Percentiles rank a stretch among this genome's conserved stretches.
These are phyloP conservation scores for Alternaria sp. DNA, from an alignment of 2,329 filamentous ascomycete species.

Conservation along the genomic window DNA sequence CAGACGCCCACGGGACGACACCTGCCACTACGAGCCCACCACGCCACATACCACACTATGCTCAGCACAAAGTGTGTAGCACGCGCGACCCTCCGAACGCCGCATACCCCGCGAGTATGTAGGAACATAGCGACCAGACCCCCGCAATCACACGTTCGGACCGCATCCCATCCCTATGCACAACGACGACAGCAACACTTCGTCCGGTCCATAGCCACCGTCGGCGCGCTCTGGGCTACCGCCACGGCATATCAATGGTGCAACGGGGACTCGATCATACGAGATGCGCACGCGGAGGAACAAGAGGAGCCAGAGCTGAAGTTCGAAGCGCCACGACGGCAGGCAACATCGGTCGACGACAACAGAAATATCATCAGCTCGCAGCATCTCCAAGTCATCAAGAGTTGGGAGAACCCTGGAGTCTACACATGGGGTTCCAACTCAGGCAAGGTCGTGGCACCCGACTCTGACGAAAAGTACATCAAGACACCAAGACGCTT, in stretches of 20 bases:
- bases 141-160: constrained; percentile 27
- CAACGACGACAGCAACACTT: constrained; percentile 55
- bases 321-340: constrained; percentile 70
- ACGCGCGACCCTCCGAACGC: constrained; percentile 35
- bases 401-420: constrained; percentile 80
- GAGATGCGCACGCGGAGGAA: constrained; percentile 57
- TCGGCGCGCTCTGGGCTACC: constrained; percentile 52
- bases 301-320: constrained; percentile 63
- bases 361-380: constrained; percentile 78
- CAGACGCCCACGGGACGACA: neutral
- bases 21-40: constrained; percentile 1
- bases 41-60: constrained; percentile 30
- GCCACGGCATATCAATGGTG: constrained; percentile 55
- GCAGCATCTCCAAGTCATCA: constrained; percentile 86
- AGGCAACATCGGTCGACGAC: constrained; percentile 68
- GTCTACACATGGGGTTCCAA: constrained; percentile 97
- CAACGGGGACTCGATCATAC: constrained; percentile 48
- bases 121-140: constrained; percentile 32
- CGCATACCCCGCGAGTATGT: constrained; percentile 31
- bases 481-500: constrained; percentile 83
- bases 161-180: constrained; percentile 48
- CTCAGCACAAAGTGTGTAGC: constrained; percentile 38
- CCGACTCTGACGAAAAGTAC: constrained; percentile 75
- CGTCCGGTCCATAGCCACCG: constrained; percentile 50
- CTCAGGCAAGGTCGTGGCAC: constrained; percentile 80